Base-by-base conservation (phyloP, 768 basidiomycete genomes). In the Boletus huronensis region DNA sequence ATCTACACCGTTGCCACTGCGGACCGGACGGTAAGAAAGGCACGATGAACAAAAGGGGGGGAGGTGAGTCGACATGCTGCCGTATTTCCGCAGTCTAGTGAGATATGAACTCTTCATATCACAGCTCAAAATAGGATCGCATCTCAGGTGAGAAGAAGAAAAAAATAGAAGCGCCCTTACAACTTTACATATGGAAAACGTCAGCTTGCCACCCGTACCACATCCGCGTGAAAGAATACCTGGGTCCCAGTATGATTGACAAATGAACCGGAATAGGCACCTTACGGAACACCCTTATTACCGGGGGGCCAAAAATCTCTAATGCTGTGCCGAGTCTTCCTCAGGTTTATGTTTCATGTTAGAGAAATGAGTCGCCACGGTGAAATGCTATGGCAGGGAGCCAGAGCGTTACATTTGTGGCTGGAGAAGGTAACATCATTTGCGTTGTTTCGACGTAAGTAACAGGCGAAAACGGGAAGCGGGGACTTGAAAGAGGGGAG, bases 301-400 rank as follows among this genome's bases (percentile, higher is more conserved):
- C 60, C 63, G 66, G 57, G 11, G 60, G 49, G 43, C 44, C 31
- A 55, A 52, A 65, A 66, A 45, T n/a, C 5, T 21, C 46, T 57
- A 39, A 65, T 67, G 65, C 64, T 65, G 64, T 65, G 64, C 36
- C 0, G 2, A 25, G 16, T 34, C 48, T 57, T 64, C 57, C 31
- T 50, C 13, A 26, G 50, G 45, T 42, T 13, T 35, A 32, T 25
- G 38, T 42, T 57, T 62, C 58, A 58, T 53, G 43, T 53, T 31
- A 14, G 40, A 35, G 42, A 52, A 52, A 55, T 52, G 48, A 51
- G 38, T 65, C 49, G 38, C 34, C 55, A 51, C 43, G 28, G 28
- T 8, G 25, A 54, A 36, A 48, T 51, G 55, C 48, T 14, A 31
- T 16, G 21, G 14, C 32, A 16, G 32, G 19, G 28, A 23, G 23